phyloP scores from a whole-genome alignment of 2,329 filamentous ascomycete species.

The Hansfordia pulvinata region DNA sequence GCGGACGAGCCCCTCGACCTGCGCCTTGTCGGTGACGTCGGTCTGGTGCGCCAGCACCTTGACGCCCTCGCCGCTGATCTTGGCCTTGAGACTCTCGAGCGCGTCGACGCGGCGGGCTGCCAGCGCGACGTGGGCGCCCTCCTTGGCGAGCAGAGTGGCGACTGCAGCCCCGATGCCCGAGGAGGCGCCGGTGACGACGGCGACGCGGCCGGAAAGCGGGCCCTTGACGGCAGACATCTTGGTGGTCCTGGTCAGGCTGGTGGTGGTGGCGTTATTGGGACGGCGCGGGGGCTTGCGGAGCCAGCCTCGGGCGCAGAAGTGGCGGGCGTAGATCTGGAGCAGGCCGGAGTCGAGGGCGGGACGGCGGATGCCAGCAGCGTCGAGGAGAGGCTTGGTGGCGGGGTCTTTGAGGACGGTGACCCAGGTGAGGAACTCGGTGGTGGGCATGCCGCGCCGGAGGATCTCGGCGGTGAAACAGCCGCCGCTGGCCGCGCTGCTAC shows the following conservation, averaged over 20 bases:
- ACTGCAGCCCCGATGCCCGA: constrained; percentile 70
- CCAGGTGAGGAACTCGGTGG: constrained; percentile 53
- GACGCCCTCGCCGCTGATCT: constrained; percentile 39
- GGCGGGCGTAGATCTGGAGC: constrained; percentile 66
- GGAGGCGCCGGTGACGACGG: constrained; percentile 66
- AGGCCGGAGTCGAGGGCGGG: constrained; percentile 56
- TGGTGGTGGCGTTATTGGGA: constrained; percentile 25
- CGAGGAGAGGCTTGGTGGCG: constrained; percentile 47
- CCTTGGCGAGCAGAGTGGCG: constrained; percentile 50
- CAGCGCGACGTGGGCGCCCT: constrained; percentile 60
- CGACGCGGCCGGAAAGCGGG: constrained; percentile 54
- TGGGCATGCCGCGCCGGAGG: constrained; percentile 69
- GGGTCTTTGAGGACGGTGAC: constrained; percentile 64
- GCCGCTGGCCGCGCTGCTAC: constrained; percentile 48
- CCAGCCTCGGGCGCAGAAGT: constrained; percentile 74
- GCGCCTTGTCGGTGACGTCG: constrained; percentile 53
- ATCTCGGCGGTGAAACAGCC: constrained; percentile 68
- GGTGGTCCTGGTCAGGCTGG: too few relatives aligned
- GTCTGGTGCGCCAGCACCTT: constrained; percentile 58
- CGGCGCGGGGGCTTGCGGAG: constrained; percentile 49
- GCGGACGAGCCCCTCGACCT: constrained; percentile 54
- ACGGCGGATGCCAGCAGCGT: constrained; percentile 38
- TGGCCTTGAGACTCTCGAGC: constrained; percentile 52
- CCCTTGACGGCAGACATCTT: too few relatives aligned
- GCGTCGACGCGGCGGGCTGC: constrained; percentile 58